Base-by-base conservation (phyloP, 768 basidiomycete species). In the Tylopilus vinaceipallidus region DNA sequence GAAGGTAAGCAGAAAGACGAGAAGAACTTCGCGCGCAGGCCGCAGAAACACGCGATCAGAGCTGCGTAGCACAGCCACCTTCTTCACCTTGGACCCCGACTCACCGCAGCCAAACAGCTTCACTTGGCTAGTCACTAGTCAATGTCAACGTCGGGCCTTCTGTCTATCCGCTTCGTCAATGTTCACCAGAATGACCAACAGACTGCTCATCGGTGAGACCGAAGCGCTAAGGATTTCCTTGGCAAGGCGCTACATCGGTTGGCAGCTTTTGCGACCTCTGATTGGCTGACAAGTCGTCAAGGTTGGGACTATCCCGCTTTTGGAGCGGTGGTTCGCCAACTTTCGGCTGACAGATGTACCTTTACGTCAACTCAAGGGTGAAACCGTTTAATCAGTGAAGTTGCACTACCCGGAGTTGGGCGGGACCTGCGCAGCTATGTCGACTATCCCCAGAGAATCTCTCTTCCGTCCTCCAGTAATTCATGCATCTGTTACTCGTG, bases 11-110 rank as follows among this genome's bases (percentile, higher is more conserved):
- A 47, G 29, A 47, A 52, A 41, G 60, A 48, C 54, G 48, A 62
- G 49, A 34, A 49, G 5, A 22, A 46, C n/a, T n/a, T n/a, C 43
- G 29, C 27, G 39, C 39, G 33, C 45, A 49, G 42, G 16, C 50
- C 29, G n/a, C 35, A 49, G 50, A 57, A 52, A 61, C 64, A 66
- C 59, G 64, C 65, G 51, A 36, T 36, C 35, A 43, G 22, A 30
- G 36, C 61, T 45, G 41, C 42, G 46, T 40, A 43, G 30, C 67
- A 68, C 59, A 64, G 64, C 64, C 64, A 66, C 62, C 30, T 27
- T n/a, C n/a, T n/a, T n/a, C n/a, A n/a, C n/a, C 50, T 45, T 44
- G 35, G 10, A 33, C 39, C 38, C 19, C 35, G 35, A 19, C 37
- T 36, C 17, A 36, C 36, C 36, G 19, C 36, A 37, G 36, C 8